Base-by-base conservation (phyloP, 2,329 filamentous ascomycete genomes). In the Phyllosticta ampelicida region DNA sequence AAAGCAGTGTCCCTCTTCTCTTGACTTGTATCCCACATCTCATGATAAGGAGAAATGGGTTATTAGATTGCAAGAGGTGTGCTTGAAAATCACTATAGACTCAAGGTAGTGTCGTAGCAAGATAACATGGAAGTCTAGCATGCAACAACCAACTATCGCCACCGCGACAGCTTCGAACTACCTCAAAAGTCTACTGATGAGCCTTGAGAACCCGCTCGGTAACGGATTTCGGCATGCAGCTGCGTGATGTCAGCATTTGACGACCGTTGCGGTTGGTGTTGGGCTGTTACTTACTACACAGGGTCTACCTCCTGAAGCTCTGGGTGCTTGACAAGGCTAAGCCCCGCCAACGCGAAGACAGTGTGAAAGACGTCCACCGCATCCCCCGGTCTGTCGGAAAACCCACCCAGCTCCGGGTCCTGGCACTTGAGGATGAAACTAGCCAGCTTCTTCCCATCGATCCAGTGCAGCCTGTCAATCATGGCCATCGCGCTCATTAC, bases 321-420 rank as follows among this genome's bases (percentile, higher is more conserved):
- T 6, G 87, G 83, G 67, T 87, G 89, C 10, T 84, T 84, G 26
- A 97, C 75, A 58, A 99, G 79, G 69, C 90, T 95, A 64, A 99
- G 75, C 1, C 94, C 94, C 19, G 91, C 88, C 62, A 96, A 75
- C 21, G 89, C 90, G 71, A 99, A 99, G 56, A 85, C 77, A 0
- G 94, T 97, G 69, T 99, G 94, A 77, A 95, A 99, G 30, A 99
- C 91, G 76, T 99, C 94, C 20, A 96, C 92, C 86, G 92, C 90
- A 67, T 99, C 86, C 23, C 89, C 91, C 9, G 94, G 92, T 61
- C 91, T 79, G 74, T 99, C 94, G 5, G 92, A 86, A 63, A 99
- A 83, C 10, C 94, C 94, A 23, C 94, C 94, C 28, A 80, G 74
- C 59, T 95, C 86, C 1, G 83, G 77, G 70, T 99, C 94, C 77